A percentile compares a stretch with the other conserved stretches of the same genome.
Evolutionary conservation across 2,329 filamentous ascomycete genomes (phyloP).

Genomic region (Triangularia verruculosa): DNA sequence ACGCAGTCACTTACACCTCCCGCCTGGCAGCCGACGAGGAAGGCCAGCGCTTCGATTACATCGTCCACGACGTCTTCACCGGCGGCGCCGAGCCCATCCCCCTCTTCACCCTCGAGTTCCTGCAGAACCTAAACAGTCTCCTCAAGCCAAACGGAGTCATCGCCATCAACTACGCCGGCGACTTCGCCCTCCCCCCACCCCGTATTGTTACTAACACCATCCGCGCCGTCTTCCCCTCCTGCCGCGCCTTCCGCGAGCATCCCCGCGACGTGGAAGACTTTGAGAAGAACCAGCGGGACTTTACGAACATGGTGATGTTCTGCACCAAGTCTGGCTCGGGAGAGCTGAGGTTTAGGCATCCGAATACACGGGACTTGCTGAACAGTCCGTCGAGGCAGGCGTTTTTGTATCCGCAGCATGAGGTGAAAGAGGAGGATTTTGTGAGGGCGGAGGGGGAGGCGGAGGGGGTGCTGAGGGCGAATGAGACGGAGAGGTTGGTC

Average conservation of each 20-base stretch:
- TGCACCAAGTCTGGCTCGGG: conserved; percentile 62
- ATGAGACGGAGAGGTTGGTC: conserved; percentile 64
- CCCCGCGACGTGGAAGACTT: conserved; percentile 49
- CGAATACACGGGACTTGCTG: conserved; percentile 64
- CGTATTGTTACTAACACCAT: conserved; percentile 81
- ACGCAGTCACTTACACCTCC: conserved; percentile 71
- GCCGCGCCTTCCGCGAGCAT: conserved; percentile 84
- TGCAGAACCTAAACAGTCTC: conserved; percentile 66
- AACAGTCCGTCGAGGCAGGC: conserved; percentile 66
- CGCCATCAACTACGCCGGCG: conserved; percentile 95
- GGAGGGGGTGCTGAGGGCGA: conserved; percentile 55
- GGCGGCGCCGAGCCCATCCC: conserved; percentile 87
- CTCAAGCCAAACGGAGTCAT: conserved; percentile 77
- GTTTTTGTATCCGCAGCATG: conserved; percentile 70
- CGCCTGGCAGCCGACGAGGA: conserved; percentile 38
- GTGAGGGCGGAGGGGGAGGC: conserved; percentile 38
- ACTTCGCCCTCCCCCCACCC: conserved; percentile 73
- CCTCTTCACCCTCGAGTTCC: conserved; percentile 84
- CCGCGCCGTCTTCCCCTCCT: conserved; percentile 76
- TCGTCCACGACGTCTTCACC: conserved; percentile 96
- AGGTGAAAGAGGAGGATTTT: conserved; percentile 57
- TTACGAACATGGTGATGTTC: conserved; percentile 96
- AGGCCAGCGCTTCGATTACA: conserved; percentile 71
- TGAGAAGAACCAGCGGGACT: conserved; percentile 58
- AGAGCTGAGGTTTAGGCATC: conserved; percentile 63